phyloP scores from a whole-genome alignment of 2,329 filamentous ascomycete genomes.

The Chalaropsis ovoidea region DNA sequence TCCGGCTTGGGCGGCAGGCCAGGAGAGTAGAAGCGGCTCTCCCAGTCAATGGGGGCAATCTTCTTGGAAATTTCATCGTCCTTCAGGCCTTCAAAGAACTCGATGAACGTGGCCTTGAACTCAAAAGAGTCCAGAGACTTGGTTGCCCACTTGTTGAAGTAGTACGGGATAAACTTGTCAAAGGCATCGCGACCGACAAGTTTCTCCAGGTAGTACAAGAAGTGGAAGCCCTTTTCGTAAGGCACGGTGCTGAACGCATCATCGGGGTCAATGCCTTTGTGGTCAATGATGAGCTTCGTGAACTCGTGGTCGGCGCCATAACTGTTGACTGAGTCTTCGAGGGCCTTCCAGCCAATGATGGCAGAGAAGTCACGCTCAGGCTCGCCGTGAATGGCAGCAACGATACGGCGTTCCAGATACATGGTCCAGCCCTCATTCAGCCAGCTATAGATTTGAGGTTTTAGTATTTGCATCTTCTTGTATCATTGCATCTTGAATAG shows the following conservation, averaged over 20 bases:
- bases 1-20: conserved; percentile 82
- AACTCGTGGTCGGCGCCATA: conserved; percentile 82
- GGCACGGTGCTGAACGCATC: conserved; percentile 88
- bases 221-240: conserved; percentile 94
- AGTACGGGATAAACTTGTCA: conserved; percentile 90
- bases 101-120: conserved; percentile 78
- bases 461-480: conserved; percentile 6
- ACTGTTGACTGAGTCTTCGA: conserved; percentile 67
- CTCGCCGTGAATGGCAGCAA: conserved; percentile 67
- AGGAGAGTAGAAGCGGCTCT: conserved; percentile 76
- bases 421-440: conserved; percentile 80
- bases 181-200: conserved; percentile 77
- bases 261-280: conserved; percentile 86
- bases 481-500: background rate
- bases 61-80: conserved; percentile 56
- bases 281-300: conserved; percentile 78
- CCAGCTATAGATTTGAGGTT: conserved; percentile 40
- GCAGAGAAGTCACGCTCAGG: conserved; percentile 84
- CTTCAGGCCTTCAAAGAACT: conserved; percentile 62
- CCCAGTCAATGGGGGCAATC: conserved; percentile 72
- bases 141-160: conserved; percentile 74
- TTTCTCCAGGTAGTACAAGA: conserved; percentile 82
- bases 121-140: conserved; percentile 89
- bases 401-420: conserved; percentile 81
- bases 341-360: conserved; percentile 89